These are phyloP conservation scores for Phylloporus sp. DNA, from an alignment of 768 basidiomycete species.

Conservation along the genomic window DNA sequence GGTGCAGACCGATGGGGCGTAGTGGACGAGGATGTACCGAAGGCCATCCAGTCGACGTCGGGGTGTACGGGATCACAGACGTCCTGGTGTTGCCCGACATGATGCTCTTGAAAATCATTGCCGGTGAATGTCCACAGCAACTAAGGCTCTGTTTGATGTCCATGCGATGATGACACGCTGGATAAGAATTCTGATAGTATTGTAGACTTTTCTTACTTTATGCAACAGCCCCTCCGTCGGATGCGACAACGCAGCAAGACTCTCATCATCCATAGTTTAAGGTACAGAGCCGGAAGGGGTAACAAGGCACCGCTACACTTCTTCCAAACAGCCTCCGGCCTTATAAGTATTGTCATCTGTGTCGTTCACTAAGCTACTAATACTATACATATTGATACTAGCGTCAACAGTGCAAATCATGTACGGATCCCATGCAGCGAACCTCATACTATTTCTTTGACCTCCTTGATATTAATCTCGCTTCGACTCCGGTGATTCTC, in stretches of 20 bases:
- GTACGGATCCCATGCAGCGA: background rate
- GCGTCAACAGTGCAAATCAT: background rate
- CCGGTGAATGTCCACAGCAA: too few relatives aligned
- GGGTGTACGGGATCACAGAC: slow-evolving; percentile 18
- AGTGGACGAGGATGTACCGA: slow-evolving; percentile 23
- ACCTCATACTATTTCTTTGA: background rate
- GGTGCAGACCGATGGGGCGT: slow-evolving; percentile 7
- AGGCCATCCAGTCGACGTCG: slow-evolving; percentile 15
- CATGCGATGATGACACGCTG: too few relatives aligned
- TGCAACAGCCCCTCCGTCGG: too few relatives aligned
- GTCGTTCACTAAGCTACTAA: background rate
- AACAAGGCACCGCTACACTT: too few relatives aligned
- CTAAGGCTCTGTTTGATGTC: too few relatives aligned
- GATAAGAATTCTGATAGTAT: too few relatives aligned
- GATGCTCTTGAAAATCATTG: background rate
- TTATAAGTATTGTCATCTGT: background rate
- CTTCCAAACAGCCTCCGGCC: too few relatives aligned
- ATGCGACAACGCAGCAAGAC: too few relatives aligned
- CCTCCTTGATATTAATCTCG: background rate
- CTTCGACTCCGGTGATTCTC: slow-evolving; percentile 12
- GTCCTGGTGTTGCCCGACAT: slow-evolving; percentile 3
- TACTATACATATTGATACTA: background rate
- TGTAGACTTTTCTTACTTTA: too few relatives aligned
- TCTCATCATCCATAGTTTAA: too few relatives aligned
- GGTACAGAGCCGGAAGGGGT: too few relatives aligned